Base-by-base conservation (phyloP, 306 rosid species). In the Quercus agrifolia region DNA sequence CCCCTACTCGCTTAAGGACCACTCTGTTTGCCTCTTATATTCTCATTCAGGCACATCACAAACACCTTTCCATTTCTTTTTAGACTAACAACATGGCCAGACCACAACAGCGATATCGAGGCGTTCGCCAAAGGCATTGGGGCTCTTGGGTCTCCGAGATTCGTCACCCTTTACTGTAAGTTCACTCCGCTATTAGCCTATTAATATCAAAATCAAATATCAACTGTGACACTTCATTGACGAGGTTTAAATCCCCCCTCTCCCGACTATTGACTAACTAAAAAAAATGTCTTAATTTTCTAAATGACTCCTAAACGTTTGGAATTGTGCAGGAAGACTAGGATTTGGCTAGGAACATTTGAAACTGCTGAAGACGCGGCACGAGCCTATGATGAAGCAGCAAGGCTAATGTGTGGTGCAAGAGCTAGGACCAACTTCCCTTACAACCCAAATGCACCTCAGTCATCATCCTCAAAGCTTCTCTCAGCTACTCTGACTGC, bases 71-170 rank as follows among this genome's bases (percentile, higher is more conserved):
- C 6, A 25, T 83, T 83, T 85, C 67, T 61, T 75, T 74, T 69
- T 61, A 68, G 72, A 68, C 83, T 74, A 77, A 83, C 84, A 77
- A 83, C 83, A 95, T 95, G 99, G 97, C 94, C 23, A 92, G 99
- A 78, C 91, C 98, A 64, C 98, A 91, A 87, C 99, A 95, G 83
- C 86, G 98, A 66, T 95, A 83, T 70, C 92, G 99, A 84, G 99
- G 99, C 19, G 99, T 95, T 67, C 92, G 98, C 85, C 99, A 95
- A 80, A 88, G 99, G 89, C 99, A 95, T 51, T 95, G 99, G 99
- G 99, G 99, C 75, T 95, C 99, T 56, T 95, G 99, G 99, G 99
- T 95, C 73, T 95, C 99, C 1, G 99, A 95, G 83, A 95, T 95
- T 83, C 94, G 99, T 54, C 99, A 95, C 74, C 99, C 99, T 33